Percentiles rank a stretch among this genome's conserved stretches.
These are phyloP conservation scores for Ceratocystis eucalypticola DNA, from an alignment of 2,329 filamentous ascomycete species.

Conservation along the genomic window DNA sequence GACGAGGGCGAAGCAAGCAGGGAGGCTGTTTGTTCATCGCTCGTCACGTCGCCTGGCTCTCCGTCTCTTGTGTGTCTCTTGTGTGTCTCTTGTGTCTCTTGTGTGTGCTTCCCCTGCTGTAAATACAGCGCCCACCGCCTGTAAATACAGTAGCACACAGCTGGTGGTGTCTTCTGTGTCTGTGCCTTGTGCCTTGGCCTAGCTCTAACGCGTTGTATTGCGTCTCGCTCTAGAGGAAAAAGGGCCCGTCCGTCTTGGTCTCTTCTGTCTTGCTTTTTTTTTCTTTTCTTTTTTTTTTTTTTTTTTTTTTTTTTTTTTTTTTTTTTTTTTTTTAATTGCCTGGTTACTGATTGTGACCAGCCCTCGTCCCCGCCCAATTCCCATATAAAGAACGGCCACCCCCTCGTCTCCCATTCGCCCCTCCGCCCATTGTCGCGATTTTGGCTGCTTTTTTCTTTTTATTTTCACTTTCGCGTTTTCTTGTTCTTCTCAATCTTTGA, in stretches of 20 bases:
- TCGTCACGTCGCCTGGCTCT: not conserved
- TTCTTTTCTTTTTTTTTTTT: not conserved
- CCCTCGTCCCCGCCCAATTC: conserved; percentile 39
- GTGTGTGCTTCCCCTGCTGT: not conserved
- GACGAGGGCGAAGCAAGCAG: not conserved
- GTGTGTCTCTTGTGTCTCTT: too few species aligned
- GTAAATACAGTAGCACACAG: not conserved
- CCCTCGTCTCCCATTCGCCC: conserved; percentile 32
- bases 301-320: not conserved
- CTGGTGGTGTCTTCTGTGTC: too few species aligned
- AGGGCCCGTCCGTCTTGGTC: not conserved
- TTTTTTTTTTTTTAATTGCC: not conserved
- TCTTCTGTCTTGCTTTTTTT: not conserved
- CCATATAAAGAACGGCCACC: conserved; percentile 43
- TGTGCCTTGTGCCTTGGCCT: too few species aligned
- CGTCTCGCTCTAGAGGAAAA: not conserved
- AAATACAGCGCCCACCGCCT: not conserved
- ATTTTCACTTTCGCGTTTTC: conserved; percentile 23
- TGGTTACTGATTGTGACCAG: conserved; percentile 29
- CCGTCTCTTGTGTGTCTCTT: too few species aligned
- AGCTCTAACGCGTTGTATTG: too few species aligned
- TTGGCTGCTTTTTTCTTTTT: conserved; percentile 23
- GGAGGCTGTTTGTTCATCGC: not conserved
- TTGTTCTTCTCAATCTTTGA: conserved; percentile 23
- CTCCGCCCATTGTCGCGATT: conserved; percentile 27